Base-by-base conservation (phyloP, 2,329 filamentous ascomycete species). In the Xylaria sp. region DNA sequence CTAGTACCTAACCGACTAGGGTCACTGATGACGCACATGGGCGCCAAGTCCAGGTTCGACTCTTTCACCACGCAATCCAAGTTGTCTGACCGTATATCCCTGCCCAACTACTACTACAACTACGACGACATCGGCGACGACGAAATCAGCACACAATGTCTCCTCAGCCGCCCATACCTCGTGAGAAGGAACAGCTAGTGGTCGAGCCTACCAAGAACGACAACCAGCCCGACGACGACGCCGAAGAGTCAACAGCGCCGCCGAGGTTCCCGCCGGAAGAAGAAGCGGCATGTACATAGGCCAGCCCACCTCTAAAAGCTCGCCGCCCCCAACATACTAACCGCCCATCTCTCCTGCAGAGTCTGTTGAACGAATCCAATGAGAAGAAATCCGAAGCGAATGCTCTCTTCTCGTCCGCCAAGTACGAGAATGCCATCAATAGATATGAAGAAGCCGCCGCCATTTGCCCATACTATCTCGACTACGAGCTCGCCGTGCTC, bases 401-500 rank as follows among this genome's bases (percentile, higher is more conserved):
- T 73, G 76, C 84, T 4, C 84, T 93, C n/a, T 98, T 97, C 77
- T 81, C 84, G 1, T 83, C 85, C 3, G 85, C 85, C 41, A 85
- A 88, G 64, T 95, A 90, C 76, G 85, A 89, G 58, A 87, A 89
- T 64, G 94, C 94, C 40, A 89, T 98, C 64, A 85, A 88, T 67
- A 89, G 85, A 63, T 98, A 98, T 78, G 89, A 93, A 71, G 86
- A 90, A 67, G 93, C 95, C 21, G 81, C 96, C 3, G 83, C 87
- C 11, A 85, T 88, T 7, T 93, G 92, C 71, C 94, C 94, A 1
- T 88, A 87, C 66, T 96, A 96, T 74, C 85, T 96, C 25, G 88
- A 94, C 74, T 97, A 92, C 78, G 92, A 97, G 69, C 83, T 94
- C 64, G 92, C 93, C 25, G 91, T 98, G 9, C 82, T 98, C 5